phyloP scores from a whole-genome alignment of 345 rosid genomes.

The Stellera chamaejasme region DNA sequence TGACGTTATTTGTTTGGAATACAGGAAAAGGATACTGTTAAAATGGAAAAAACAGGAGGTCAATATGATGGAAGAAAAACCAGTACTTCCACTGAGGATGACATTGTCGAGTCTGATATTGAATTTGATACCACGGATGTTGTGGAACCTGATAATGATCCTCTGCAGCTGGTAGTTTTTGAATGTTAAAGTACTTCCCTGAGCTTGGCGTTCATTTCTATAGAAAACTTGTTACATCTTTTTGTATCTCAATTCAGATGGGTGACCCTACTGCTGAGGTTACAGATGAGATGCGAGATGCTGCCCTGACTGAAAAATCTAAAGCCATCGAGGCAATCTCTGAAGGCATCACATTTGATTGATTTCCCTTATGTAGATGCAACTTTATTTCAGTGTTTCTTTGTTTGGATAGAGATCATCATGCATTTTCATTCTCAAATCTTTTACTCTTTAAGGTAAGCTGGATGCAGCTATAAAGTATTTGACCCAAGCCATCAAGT shows the following conservation, averaged over 20 bases:
- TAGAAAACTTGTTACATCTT: neutral
- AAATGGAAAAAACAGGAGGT: constrained; percentile 31
- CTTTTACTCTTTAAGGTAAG: constrained; percentile 38
- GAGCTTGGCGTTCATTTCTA: constrained; percentile 4
- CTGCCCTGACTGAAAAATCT: constrained; percentile 52
- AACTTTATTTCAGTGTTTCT: neutral
- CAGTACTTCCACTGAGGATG: constrained; percentile 25
- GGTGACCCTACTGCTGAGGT: constrained; percentile 57
- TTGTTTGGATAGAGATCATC: constrained; percentile 3
- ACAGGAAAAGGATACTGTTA: constrained; percentile 39
- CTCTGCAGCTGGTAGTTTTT: constrained; percentile 48
- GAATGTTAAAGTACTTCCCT: neutral
- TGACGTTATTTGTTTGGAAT: neutral
- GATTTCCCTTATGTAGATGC: too few relatives aligned
- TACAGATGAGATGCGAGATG: constrained; percentile 61
- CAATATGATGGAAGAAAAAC: constrained; percentile 20
- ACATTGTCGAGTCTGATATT: constrained; percentile 62
- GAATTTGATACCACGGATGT: constrained; percentile 65
- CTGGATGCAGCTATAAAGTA: constrained; percentile 45
- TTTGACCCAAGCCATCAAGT: constrained; percentile 61
- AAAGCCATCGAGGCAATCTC: constrained; percentile 55
- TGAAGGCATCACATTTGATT: constrained; percentile 34
- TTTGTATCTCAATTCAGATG: constrained; percentile 42
- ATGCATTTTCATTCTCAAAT: constrained; percentile 8
- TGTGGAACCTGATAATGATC: constrained; percentile 64